Conservation (phyloP, 495 filamentous ascomycete genomes). For the Penicillium paradoxum region DNA sequence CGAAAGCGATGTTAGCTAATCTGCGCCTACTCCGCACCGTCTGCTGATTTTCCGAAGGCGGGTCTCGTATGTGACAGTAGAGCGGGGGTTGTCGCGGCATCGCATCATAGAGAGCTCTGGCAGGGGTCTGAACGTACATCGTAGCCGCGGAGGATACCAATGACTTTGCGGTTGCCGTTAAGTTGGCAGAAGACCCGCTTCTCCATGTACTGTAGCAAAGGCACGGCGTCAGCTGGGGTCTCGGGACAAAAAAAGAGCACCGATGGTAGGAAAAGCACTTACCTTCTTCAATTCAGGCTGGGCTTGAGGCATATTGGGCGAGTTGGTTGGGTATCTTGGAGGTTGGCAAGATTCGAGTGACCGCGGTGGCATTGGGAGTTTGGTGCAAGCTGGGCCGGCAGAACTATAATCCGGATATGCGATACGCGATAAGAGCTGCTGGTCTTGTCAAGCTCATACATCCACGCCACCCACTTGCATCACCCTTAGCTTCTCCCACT, state of each 20-base stretch:
- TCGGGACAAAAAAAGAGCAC: neutral
- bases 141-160: conserved; percentile 89
- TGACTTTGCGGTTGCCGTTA: conserved; percentile 95
- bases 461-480: neutral
- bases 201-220: conserved; percentile 81
- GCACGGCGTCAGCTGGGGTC: conserved; percentile 8
- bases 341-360: conserved; percentile 11
- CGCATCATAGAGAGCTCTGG: fast-evolving
- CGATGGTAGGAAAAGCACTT: conserved; percentile 12
- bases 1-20: conserved; percentile 7
- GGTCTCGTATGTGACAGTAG: neutral
- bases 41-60: neutral
- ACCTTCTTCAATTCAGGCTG: conserved; percentile 99
- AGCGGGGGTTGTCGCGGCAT: no score
- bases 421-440: conserved; percentile 27
- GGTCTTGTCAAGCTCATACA: conserved; percentile 1
- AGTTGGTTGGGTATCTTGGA: conserved; percentile 14
- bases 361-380: conserved; percentile 23
- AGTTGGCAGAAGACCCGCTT: conserved; percentile 97
- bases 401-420: conserved; percentile 30
- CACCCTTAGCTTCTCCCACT: neutral
- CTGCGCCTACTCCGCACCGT: neutral
- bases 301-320: conserved; percentile 86
- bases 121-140: conserved; percentile 60
- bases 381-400: conserved; percentile 29